Conservation (phyloP, 176 grass and related monocot genomes). For the Hordeum marinum region DNA sequence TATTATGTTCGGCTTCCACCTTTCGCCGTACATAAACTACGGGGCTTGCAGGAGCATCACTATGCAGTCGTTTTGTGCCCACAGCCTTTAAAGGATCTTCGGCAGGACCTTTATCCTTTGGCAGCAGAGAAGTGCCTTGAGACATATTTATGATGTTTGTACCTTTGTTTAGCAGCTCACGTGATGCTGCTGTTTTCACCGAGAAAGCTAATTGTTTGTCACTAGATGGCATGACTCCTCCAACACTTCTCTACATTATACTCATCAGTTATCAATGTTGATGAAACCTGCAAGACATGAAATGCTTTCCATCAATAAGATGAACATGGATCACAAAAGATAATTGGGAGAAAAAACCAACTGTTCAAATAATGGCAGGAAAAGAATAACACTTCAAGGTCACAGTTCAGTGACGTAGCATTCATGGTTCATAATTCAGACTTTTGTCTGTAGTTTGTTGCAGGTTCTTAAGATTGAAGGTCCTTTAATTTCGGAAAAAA, state of each 20-base stretch:
- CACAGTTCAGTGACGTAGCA: not conserved
- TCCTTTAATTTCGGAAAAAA: not conserved
- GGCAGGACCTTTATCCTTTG: constrained; percentile 42
- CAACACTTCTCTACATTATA: constrained; percentile 1
- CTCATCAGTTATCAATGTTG: not conserved
- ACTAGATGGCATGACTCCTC: constrained; percentile 30
- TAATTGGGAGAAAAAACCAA: not conserved
- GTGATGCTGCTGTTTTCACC: constrained; percentile 30
- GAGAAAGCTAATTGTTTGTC: constrained; percentile 42
- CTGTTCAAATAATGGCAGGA: not conserved
- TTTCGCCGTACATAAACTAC: constrained; percentile 70
- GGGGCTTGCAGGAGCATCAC: constrained; percentile 47
- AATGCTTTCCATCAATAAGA: constrained; percentile 10
- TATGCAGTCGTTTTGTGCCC: constrained; percentile 36
- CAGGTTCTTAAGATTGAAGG: not conserved
- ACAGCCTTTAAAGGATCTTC: constrained; percentile 35
- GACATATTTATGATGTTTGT: constrained; percentile 35
- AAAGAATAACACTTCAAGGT: not conserved
- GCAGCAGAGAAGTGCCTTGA: constrained; percentile 27
- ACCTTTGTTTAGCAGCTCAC: constrained; percentile 40
- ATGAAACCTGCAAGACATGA: constrained; percentile 28
- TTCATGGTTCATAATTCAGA: not conserved
- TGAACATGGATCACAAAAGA: constrained; percentile 4
- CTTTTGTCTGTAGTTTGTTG: not conserved
- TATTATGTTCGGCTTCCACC: constrained; percentile 61